These are phyloP conservation scores for Candida dubliniensis DNA, from an alignment of 1,139 yeast genomes.

Conservation along the genomic window DNA sequence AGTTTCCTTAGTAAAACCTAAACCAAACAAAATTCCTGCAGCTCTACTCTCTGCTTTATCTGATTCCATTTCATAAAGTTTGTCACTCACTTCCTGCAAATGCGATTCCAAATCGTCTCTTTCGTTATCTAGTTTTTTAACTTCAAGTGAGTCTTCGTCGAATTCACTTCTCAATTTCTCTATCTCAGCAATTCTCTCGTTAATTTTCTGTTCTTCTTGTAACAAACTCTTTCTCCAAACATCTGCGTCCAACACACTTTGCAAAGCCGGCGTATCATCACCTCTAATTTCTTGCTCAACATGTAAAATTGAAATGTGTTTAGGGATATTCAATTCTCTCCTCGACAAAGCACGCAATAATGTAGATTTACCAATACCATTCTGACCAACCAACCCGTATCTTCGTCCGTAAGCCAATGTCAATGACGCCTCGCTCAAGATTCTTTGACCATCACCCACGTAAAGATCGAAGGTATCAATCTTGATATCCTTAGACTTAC, in stretches of 20 bases:
- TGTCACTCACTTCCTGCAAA: conserved; percentile 75
- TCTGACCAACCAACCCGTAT: conserved; percentile 96
- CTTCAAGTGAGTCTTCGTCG: conserved; percentile 82
- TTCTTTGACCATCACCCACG: conserved; percentile 94
- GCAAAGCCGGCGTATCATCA: conserved; percentile 86
- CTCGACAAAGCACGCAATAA: conserved; percentile 84
- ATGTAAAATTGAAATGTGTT: conserved; percentile 90
- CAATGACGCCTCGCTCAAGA: conserved; percentile 82
- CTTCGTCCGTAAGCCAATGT: conserved; percentile 90
- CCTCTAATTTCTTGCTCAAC: conserved; percentile 97
- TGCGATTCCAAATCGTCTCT: conserved; percentile 80
- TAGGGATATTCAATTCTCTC: conserved; percentile 91
- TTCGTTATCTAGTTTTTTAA: conserved; percentile 81
- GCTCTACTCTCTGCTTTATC: conserved; percentile 98
- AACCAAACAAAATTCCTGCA: conserved; percentile 88
- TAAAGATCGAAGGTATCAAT: conserved; percentile 89
- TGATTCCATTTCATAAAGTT: conserved; percentile 87
- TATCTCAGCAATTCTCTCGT: conserved; percentile 72
- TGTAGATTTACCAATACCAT: conserved; percentile 99
- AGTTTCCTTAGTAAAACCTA: conserved; percentile 89
- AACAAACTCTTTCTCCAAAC: conserved; percentile 95
- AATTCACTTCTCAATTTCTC: conserved; percentile 67
- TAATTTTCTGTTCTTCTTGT: conserved; percentile 71
- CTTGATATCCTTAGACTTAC: conserved; percentile 93
- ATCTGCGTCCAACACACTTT: conserved; percentile 95